Evolutionary conservation across 352 stramenopile genomes (phyloP), one percentile per base, ranked within the genome.

Genomic region (Phytopythium aichiense): DNA sequence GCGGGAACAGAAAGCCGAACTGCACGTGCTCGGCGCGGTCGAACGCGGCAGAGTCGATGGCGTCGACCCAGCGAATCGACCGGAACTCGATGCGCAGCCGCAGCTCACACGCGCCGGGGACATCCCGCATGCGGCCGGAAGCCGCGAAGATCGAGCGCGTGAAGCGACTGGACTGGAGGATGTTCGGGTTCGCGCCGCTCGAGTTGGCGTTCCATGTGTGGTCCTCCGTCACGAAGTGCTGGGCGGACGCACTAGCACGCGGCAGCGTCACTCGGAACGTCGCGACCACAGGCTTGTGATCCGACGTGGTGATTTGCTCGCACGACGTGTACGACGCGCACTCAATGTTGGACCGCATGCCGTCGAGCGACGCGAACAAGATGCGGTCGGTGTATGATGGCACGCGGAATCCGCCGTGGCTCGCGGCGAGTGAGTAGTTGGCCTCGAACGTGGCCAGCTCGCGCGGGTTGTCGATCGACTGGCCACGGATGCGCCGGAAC

Each of bases 381-480:
- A 97, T 79, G 40, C 90, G 83, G 57, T 97, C 90, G 9, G 90
- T 97, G 73, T 95, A 97, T 1, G 88, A 96, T 7, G 90, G 90
- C 18, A 95, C 81, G 37, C 89, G 85, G 30, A 81, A 77, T 20
- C 82, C 82, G 1, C 79, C 76, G n/a, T 85, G 75, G 20, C 56
- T 74, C 4, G 79, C 80, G 31, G 75, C 58, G 28, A 91, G 71
- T 9, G 86, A 91, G 61, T 87, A 95, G 48, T 92, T 91, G 15
- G 63, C 57, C 42, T 67, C 56, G 23, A 92, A 74, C 23, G 67
- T 69, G 18, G 70, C 51, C 2, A 56, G 15, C 23, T 87, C 69
- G 9, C 66, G 57, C 23, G 72, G 57, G 16, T 69, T 58, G 25
- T 69, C 56, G 18, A 92, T 53, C 7, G 53, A 28, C 63, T 89